Conservation (phyloP, 352 stramenopile species). For the Phytopythium helicoides region DNA sequence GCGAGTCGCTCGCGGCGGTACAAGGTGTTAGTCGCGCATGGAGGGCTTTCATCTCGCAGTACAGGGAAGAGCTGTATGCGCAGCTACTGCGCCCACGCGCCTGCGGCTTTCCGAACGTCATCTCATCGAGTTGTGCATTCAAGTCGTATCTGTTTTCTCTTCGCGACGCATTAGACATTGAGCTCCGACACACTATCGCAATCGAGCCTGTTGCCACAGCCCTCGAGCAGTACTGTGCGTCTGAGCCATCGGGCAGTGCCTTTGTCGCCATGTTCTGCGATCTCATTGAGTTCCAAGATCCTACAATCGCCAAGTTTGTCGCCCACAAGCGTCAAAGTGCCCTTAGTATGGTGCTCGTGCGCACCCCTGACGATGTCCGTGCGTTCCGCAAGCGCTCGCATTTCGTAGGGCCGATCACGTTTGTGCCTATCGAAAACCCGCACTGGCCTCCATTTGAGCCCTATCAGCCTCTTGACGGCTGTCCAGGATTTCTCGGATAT, state of each 20-base stretch:
- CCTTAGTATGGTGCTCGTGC: constrained; percentile 60
- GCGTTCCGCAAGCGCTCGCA: constrained; percentile 50
- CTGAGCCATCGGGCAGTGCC: constrained; percentile 39
- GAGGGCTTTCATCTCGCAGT: constrained; percentile 32
- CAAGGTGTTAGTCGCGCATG: constrained; percentile 40
- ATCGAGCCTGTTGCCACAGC: constrained; percentile 33
- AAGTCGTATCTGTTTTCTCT: constrained; percentile 57
- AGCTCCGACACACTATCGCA: constrained; percentile 45
- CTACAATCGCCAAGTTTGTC: constrained; percentile 51
- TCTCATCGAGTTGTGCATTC: constrained; percentile 40
- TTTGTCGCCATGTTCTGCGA: constrained; percentile 83
- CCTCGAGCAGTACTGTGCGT: constrained; percentile 56
- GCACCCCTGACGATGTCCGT: constrained; percentile 55
- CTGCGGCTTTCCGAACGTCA: constrained; percentile 33
- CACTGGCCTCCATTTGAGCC: constrained; percentile 62
- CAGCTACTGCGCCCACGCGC: constrained; percentile 22
- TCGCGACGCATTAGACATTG: constrained; percentile 32
- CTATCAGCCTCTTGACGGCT: constrained; percentile 19
- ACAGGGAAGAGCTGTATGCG: constrained; percentile 39
- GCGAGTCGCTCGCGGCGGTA: constrained; percentile 35
- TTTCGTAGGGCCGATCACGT: constrained; percentile 55
- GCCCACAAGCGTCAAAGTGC: constrained; percentile 52
- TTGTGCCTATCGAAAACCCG: constrained; percentile 68
- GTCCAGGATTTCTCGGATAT: constrained; percentile 66
- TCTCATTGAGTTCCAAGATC: constrained; percentile 64